Percentiles rank a stretch among this genome's conserved stretches.
phyloP scores from a whole-genome alignment of 352 stramenopile genomes.

The Globisporangium heterothallicum region DNA sequence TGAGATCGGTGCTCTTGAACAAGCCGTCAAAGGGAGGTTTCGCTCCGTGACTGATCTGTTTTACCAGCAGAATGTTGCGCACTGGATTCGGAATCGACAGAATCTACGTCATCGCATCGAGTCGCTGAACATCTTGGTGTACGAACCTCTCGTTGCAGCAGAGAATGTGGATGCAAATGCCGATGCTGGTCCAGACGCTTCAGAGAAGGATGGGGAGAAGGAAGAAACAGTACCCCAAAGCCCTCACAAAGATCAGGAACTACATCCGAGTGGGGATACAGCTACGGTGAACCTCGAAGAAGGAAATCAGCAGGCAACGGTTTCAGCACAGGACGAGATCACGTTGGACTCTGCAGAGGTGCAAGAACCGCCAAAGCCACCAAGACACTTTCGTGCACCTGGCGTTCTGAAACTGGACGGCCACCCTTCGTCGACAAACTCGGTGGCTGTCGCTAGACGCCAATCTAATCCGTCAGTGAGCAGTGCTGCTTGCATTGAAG shows the following conservation, averaged over 20 bases:
- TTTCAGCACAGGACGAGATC: too few relatives aligned
- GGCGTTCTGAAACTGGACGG: conserved; percentile 2
- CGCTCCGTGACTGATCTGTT: conserved; percentile 2
- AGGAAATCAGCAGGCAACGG: too few relatives aligned
- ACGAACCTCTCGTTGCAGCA: background rate
- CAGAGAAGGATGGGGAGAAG: too few relatives aligned
- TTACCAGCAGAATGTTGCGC: conserved; percentile 10
- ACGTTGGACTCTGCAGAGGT: background rate
- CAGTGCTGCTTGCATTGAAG: too few relatives aligned
- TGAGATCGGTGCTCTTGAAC: conserved; percentile 8
- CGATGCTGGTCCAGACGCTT: too few relatives aligned
- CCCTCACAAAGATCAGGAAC: too few relatives aligned
- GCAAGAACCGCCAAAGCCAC: background rate
- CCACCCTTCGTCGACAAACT: background rate
- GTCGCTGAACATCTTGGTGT: background rate
- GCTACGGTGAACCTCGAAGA: too few relatives aligned
- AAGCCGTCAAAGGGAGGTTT: conserved; percentile 7
- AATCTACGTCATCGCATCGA: background rate
- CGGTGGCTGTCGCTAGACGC: too few relatives aligned
- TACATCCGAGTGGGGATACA: too few relatives aligned
- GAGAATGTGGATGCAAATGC: background rate
- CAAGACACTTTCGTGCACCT: conserved; percentile 6
- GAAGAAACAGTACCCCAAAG: too few relatives aligned
- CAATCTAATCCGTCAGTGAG: too few relatives aligned
- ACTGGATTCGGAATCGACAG: conserved; percentile 5